Evolutionary conservation across 2,329 filamentous ascomycete species (phyloP).

Genomic region (Colletotrichum siamense): DNA sequence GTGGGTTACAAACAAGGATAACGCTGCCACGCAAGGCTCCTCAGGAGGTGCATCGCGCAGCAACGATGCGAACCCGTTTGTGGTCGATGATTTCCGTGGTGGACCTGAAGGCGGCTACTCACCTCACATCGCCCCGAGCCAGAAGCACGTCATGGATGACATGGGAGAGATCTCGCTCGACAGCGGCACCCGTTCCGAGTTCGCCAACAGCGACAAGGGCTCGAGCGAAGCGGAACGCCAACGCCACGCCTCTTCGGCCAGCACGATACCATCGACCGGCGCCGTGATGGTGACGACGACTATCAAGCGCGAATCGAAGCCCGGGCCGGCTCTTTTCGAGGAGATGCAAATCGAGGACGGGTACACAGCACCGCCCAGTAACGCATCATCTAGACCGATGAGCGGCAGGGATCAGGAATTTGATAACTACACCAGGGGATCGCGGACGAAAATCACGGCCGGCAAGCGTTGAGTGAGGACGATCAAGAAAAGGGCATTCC

Average conservation of each 20-base stretch:
- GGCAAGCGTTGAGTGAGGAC: not conserved
- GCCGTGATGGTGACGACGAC: conserved; percentile 42
- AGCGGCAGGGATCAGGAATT: not conserved
- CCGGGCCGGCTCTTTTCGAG: conserved; percentile 4
- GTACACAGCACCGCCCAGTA: not conserved
- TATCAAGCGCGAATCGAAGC: conserved; percentile 38
- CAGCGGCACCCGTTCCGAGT: not conserved
- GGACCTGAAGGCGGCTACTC: not conserved
- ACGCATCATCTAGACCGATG: not conserved
- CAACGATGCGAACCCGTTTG: not conserved
- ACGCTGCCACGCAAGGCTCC: conserved; percentile 30
- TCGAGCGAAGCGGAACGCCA: not conserved
- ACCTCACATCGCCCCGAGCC: conserved; percentile 23
- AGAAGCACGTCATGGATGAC: conserved; percentile 28
- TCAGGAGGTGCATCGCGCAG: not conserved
- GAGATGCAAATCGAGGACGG: conserved; percentile 5
- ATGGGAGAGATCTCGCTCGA: conserved; percentile 26
- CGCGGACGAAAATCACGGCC: conserved; percentile 3
- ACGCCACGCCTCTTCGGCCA: not conserved
- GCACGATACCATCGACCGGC: not conserved
- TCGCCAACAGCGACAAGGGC: conserved; percentile 1
- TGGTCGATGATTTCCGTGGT: not conserved
- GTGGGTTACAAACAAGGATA: conserved; percentile 60
- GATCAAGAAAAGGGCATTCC: not conserved
- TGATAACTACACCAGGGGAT: not conserved